These are phyloP conservation scores for Leptographium flavum DNA, from an alignment of 2,329 filamentous ascomycete genomes.

Conservation along the genomic window DNA sequence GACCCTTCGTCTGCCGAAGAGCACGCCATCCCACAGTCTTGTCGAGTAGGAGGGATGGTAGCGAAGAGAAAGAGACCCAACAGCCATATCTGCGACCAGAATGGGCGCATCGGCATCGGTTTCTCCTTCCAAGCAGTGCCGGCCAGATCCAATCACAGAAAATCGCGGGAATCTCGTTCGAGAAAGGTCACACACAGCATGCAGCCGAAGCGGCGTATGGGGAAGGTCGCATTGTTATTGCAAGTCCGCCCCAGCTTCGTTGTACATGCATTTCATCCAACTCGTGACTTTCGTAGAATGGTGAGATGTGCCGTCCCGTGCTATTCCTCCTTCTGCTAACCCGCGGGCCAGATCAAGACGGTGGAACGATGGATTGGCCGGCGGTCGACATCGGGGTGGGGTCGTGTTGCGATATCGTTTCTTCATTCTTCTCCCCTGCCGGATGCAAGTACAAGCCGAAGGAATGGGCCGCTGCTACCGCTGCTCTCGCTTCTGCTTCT, in stretches of 20 bases:
- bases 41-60: not conserved
- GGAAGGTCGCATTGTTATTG: not conserved
- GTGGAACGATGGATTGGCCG: not conserved
- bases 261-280: constrained; percentile 1
- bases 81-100: not conserved
- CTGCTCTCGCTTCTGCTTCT: constrained; percentile 3
- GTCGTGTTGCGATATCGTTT: not conserved
- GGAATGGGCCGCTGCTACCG: not conserved
- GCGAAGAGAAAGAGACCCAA: not conserved
- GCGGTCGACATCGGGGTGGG: not conserved
- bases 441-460: not conserved
- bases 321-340: not conserved
- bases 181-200: not conserved
- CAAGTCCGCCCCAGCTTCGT: not conserved
- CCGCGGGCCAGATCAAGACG: not conserved
- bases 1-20: not conserved
- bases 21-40: constrained; percentile 1
- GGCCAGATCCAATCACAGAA: not conserved
- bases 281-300: constrained; percentile 1
- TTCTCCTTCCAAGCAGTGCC: not conserved
- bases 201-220: not conserved
- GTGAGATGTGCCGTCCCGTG: not conserved
- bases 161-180: not conserved
- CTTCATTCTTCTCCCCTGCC: not conserved
- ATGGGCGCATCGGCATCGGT: not conserved